phyloP scores from a whole-genome alignment of 1,284 basidiomycete species.

The Phaffia rhodozyma region DNA sequence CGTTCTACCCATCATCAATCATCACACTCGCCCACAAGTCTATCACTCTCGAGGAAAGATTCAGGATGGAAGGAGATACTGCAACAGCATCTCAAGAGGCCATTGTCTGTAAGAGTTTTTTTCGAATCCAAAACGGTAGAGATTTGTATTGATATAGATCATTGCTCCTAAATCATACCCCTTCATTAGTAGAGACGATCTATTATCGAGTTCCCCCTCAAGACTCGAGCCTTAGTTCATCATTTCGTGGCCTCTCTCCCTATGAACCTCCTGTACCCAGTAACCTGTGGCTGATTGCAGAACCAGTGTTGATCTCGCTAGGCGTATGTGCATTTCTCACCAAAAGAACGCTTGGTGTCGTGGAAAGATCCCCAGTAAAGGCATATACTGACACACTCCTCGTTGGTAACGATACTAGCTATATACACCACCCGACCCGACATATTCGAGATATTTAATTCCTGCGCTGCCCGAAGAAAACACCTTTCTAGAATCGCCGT shows the following conservation, averaged over 20 bases:
- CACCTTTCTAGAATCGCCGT: conserved; percentile 11
- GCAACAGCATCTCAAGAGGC: too few species aligned
- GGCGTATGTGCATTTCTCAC: neutral
- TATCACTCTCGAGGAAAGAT: too few species aligned
- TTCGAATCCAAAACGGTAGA: too few species aligned
- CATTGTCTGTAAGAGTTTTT: too few species aligned
- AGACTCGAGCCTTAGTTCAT: neutral
- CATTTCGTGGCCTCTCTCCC: neutral
- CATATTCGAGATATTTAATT: conserved; percentile 21
- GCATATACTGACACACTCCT: neutral
- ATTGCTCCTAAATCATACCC: too few species aligned
- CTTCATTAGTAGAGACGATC: neutral
- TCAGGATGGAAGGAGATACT: too few species aligned
- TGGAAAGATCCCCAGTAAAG: neutral
- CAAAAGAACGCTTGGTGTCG: neutral
- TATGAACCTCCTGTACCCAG: conserved; percentile 2
- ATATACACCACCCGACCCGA: conserved; percentile 20
- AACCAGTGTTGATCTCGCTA: neutral
- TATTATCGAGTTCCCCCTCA: neutral
- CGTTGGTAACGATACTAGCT: conserved; percentile 1
- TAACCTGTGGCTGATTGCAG: neutral
- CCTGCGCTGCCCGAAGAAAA: conserved; percentile 13
- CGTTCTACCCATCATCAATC: too few species aligned
- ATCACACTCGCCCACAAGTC: too few species aligned
- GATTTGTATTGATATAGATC: too few species aligned